Evolutionary conservation across 1,284 basidiomycete genomes (phyloP).

Genomic region (Pulveroboletus sp.): DNA sequence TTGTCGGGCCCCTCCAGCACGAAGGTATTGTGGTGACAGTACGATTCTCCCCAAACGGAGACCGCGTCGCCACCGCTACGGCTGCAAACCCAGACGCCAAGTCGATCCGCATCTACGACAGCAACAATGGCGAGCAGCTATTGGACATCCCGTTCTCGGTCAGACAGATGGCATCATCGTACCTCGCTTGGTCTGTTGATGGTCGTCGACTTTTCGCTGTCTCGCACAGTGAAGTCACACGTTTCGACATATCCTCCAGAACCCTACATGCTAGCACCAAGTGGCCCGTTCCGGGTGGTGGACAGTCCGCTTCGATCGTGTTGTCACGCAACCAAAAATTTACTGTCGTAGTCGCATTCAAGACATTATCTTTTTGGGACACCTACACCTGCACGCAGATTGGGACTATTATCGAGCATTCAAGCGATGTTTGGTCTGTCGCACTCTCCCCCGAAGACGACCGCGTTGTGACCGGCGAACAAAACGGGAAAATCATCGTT

Average conservation of each 20-base stretch:
- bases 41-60: too few relatives aligned
- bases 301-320: neutral
- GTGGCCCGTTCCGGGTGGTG: neutral
- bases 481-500: neutral
- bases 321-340: neutral
- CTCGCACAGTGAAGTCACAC: too few relatives aligned
- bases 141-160: too few relatives aligned
- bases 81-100: too few relatives aligned
- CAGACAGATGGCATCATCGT: too few relatives aligned
- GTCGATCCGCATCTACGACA: too few relatives aligned
- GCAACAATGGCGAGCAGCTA: too few relatives aligned
- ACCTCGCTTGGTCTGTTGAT: too few relatives aligned
- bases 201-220: too few relatives aligned
- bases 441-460: neutral
- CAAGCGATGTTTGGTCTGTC: neutral
- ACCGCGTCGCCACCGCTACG: too few relatives aligned
- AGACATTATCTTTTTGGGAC: neutral
- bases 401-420: neutral
- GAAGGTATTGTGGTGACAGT: too few relatives aligned
- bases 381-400: neutral
- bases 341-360: neutral
- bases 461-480: neutral
- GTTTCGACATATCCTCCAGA: neutral
- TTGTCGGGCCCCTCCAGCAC: too few relatives aligned
- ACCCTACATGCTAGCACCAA: neutral